These are phyloP conservation scores for Yarrowia sp. DNA, from an alignment of 805 yeast species.

Conservation along the genomic window DNA sequence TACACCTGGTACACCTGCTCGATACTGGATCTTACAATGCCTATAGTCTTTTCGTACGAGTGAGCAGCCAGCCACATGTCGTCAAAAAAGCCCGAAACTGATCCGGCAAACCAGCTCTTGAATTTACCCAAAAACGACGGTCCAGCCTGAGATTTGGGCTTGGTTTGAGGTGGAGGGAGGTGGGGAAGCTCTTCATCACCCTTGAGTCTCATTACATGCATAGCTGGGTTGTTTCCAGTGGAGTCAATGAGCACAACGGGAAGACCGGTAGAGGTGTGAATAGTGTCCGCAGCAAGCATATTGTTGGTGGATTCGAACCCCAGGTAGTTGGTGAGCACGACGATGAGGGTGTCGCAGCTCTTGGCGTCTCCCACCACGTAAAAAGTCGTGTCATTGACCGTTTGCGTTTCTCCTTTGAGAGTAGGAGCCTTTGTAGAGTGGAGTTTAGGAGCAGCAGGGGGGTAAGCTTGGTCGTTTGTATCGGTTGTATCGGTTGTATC, in stretches of 20 bases:
- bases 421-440: neutral
- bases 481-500: neutral
- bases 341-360: conserved; percentile 16
- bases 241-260: conserved; percentile 39
- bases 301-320: conserved; percentile 38
- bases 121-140: conserved; percentile 29
- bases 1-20: conserved; percentile 36
- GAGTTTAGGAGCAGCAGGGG: neutral
- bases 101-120: conserved; percentile 34
- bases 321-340: conserved; percentile 38
- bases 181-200: conserved; percentile 16
- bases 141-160: neutral
- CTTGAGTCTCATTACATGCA: conserved; percentile 22
- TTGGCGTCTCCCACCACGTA: neutral
- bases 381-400: neutral
- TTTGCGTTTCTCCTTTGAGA: neutral
- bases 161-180: conserved; percentile 6
- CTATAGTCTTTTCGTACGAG: conserved; percentile 37
- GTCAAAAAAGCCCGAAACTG: conserved; percentile 38
- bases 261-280: conserved; percentile 33
- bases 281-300: conserved; percentile 37
- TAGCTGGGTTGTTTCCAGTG: conserved; percentile 31
- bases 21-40: conserved; percentile 33
- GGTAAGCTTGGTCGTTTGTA: neutral
- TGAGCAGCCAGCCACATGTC: conserved; percentile 42